Percentiles rank a stretch among this genome's conserved stretches.
Evolutionary conservation across 192 early-diverging fungal species (phyloP).

Genomic region (Umbelopsis ramanniana): DNA sequence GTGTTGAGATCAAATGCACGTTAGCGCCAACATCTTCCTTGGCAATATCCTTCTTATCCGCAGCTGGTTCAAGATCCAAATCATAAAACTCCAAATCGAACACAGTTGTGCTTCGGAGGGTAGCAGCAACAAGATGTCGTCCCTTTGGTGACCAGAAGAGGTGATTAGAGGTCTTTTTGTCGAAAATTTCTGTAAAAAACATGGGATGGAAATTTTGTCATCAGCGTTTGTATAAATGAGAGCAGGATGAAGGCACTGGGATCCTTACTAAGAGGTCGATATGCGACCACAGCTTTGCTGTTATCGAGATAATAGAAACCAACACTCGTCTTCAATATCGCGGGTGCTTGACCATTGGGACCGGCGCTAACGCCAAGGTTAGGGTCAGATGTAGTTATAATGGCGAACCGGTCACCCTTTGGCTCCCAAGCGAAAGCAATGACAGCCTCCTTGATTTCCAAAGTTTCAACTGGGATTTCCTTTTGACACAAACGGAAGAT

Average conservation of each 20-base stretch:
- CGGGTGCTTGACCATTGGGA: conserved; percentile 49
- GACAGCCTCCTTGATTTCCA: conserved; percentile 87
- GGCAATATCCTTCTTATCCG: conserved; percentile 52
- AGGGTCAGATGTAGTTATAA: conserved; percentile 82
- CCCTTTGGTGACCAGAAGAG: conserved; percentile 97
- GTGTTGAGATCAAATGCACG: conserved; percentile 68
- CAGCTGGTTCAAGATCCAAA: conserved; percentile 73
- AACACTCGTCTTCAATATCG: conserved; percentile 65
- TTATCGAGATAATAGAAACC: conserved; percentile 88
- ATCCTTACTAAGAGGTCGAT: conserved; percentile 73
- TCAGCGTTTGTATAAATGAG: background rate
- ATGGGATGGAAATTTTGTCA: too few species aligned
- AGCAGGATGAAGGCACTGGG: background rate
- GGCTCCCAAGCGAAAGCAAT: conserved; percentile 97
- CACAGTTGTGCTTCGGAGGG: conserved; percentile 70
- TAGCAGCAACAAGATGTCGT: conserved; percentile 87
- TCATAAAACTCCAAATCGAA: conserved; percentile 96
- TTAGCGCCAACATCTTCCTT: conserved; percentile 58
- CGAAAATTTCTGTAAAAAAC: conserved; percentile 58
- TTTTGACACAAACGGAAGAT: conserved; percentile 92
- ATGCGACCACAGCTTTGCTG: conserved; percentile 67
- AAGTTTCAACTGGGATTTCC: conserved; percentile 95
- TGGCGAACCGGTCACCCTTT: conserved; percentile 84
- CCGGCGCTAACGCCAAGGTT: conserved; percentile 57
- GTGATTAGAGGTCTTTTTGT: conserved; percentile 81